Evolutionary conservation across 768 basidiomycete species (phyloP), one percentile per base, ranked within the genome.

Genomic region (Scleroderma citrinum): DNA sequence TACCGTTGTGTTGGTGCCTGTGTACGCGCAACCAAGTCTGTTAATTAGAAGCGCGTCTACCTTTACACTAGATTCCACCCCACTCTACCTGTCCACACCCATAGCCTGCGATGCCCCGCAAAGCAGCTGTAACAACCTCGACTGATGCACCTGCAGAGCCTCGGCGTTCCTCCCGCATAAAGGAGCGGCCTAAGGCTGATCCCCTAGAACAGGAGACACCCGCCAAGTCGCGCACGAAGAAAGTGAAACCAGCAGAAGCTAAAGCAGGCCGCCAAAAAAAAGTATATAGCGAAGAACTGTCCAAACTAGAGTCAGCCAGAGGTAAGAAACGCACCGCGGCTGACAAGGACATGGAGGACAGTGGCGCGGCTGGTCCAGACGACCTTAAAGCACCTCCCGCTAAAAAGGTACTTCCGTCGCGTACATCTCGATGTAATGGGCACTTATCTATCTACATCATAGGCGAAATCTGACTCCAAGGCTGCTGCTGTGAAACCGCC

Each of bases 111-210:
- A 87, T 87, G 85, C 83, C 85, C 55, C 80, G 85, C 59, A 87
- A 86, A 78, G 75, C 83, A 44, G 78, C 78, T 23, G 67, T 74
- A 43, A 55, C 76, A 40, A 52, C 74, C 31, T 63, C 64, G 19
- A 63, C 71, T 43, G 67, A 71, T 21, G 26, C 52, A 1, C 38
- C 31, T 16, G 68, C 69, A 38, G 73, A 74, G 37, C 85, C 85
- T 32, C 84, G 85, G 65, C 85, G 85, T 68, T 87, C 85, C 7
- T 68, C 77, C 29, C 82, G 85, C 59, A 86, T 88, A 69, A 87
- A 87, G 66, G 83, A 82, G 24, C 75, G 77, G 51, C 83, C 82
- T 46, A 85, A 82, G 64, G 62, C 69, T 2, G 82, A 69, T 23
- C 36, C 64, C 35, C 65, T 70, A 6, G 62, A 63, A 32, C 85